These are phyloP conservation scores for Starmerella riodocensis DNA, from an alignment of 805 yeast species.

Conservation along the genomic window DNA sequence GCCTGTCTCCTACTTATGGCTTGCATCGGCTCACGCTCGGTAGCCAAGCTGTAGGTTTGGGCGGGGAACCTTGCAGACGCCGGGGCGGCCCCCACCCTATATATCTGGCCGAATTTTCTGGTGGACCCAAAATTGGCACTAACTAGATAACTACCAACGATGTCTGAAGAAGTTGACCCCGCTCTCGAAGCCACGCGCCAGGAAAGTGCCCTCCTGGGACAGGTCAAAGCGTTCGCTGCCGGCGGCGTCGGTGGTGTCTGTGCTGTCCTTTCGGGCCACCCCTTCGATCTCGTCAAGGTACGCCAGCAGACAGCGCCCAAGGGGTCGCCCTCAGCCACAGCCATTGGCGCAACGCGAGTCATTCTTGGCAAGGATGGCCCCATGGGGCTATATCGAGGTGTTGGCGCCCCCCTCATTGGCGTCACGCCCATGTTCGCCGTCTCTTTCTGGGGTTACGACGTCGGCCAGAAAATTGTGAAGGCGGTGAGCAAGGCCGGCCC, in stretches of 20 bases:
- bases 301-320: conserved; percentile 64
- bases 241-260: conserved; percentile 97
- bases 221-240: conserved; percentile 72
- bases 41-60: too few species aligned
- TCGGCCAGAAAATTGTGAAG: conserved; percentile 68
- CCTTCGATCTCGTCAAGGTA: conserved; percentile 87
- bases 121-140: too few species aligned
- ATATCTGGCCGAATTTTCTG: too few species aligned
- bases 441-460: conserved; percentile 95
- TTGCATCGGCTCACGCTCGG: too few species aligned
- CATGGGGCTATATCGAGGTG: conserved; percentile 81
- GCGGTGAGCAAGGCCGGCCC: conserved; percentile 29
- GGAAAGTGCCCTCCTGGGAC: conserved; percentile 40
- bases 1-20: too few species aligned
- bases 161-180: conserved; percentile 20
- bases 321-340: conserved; percentile 34
- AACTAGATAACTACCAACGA: background rate
- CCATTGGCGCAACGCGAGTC: conserved; percentile 39
- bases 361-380: conserved; percentile 66
- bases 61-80: too few species aligned
- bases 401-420: conserved; percentile 85
- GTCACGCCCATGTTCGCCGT: conserved; percentile 98
- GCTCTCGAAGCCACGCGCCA: conserved; percentile 14
- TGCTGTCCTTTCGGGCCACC: conserved; percentile 92
- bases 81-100: too few species aligned